Base-by-base conservation (phyloP, 1,139 yeast genomes). In the Yamadazyma taylorii region DNA sequence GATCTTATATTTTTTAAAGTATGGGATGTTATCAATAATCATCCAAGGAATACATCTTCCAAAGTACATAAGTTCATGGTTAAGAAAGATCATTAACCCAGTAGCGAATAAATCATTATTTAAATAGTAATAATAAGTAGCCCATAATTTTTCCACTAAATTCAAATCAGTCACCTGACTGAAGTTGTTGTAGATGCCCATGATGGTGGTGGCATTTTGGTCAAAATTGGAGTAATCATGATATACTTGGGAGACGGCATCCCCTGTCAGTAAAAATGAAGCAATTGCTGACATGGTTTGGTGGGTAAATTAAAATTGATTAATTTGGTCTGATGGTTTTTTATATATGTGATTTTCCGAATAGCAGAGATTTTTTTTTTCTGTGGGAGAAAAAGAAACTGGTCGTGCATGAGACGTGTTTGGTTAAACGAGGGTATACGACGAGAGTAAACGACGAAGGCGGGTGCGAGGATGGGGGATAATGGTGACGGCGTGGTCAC, bases 31-130 rank as follows among this genome's bases (percentile, higher is more conserved):
- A 57, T 86, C 96, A 45, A 87, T 77, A 41, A 87, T 73, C 56
- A 73, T 75, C 95, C 95, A 87, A 17, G 96, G 96, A 38, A 87
- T 53, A 56, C 89, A 81, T 58, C 95, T 78, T 35, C 87, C 89
- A 58, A 87, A 87, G 63, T 87, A 87, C 76, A 85, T 80, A 41
- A 80, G 38, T 61, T 87, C 96, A 61, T 87, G 96, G 42, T 82
- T 68, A 29, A 73, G 51, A 57, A 87, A 84, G 53, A 87, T 81
- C 52, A 87, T 62, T 36, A 86, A 61, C 4, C 96, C 96, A 1
- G 96, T 87, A 35, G 76, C 73, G 45, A 71, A 64, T 36, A 70
- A 51, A 42, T 70, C 76, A 46, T 69, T 69, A 38, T 60, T 60
- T 46, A 69, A 60, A 51, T 64, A 68, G 39, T 63, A 55, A 51